A percentile compares a stretch with the other conserved stretches of the same genome.
These are phyloP conservation scores for Aspergillus sp. DNA, from an alignment of 2,329 filamentous ascomycete species.

Conservation along the genomic window DNA sequence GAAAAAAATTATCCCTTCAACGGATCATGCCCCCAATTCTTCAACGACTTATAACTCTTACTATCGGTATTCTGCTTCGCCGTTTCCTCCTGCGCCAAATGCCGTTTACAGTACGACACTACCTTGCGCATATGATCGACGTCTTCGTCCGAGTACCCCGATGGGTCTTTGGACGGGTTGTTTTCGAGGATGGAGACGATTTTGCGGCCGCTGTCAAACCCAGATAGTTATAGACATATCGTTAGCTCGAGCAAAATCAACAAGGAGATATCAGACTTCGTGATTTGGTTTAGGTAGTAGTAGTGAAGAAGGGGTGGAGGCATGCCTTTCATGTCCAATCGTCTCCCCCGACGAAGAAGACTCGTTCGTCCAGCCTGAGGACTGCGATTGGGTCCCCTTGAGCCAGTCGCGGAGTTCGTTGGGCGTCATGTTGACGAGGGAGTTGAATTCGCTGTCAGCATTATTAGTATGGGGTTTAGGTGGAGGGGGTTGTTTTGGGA, in stretches of 20 bases:
- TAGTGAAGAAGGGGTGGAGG: background rate
- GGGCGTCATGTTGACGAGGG: constrained; percentile 66
- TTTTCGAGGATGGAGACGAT: constrained; percentile 65
- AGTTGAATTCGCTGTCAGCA: constrained; percentile 60
- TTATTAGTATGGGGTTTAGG: constrained; percentile 17
- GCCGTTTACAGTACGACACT: constrained; percentile 66
- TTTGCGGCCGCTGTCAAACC: constrained; percentile 55
- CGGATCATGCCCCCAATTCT: constrained; percentile 64
- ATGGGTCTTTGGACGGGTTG: constrained; percentile 60
- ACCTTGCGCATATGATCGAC: constrained; percentile 65
- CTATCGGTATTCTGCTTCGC: constrained; percentile 59
- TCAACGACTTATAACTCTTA: constrained; percentile 60
- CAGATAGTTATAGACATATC: background rate
- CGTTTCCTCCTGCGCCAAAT: constrained; percentile 65
- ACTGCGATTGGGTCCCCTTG: constrained; percentile 58
- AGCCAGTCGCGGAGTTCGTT: constrained; percentile 65
- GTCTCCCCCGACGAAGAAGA: constrained; percentile 55
- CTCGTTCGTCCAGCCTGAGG: constrained; percentile 63
- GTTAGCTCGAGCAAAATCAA: background rate
- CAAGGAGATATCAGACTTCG: background rate
- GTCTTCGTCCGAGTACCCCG: constrained; percentile 59
- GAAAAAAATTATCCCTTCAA: constrained; percentile 41
- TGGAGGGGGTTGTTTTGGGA: constrained; percentile 25
- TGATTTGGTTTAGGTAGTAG: background rate
- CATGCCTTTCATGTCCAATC: constrained; percentile 61